These are phyloP conservation scores for Pseudogymnoascus pannorum DNA, from an alignment of 2,329 filamentous ascomycete species.

Conservation along the genomic window DNA sequence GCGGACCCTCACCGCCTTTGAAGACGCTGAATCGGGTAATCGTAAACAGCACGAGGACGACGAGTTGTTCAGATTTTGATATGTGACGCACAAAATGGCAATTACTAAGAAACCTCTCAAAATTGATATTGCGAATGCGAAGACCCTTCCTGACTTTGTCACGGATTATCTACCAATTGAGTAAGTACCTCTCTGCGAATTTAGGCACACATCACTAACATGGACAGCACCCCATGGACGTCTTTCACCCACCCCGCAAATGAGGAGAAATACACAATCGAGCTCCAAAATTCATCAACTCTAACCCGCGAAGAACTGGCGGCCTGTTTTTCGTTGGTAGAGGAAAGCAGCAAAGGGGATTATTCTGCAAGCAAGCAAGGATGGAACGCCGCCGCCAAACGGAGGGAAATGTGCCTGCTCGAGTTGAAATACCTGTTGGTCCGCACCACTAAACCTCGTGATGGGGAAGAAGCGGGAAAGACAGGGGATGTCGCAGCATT, in stretches of 20 bases:
- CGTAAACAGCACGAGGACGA: background rate
- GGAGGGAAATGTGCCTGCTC: conserved; percentile 58
- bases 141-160: conserved; percentile 42
- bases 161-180: conserved; percentile 39
- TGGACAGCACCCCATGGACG: conserved; percentile 16
- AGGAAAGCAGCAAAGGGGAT: conserved; percentile 54
- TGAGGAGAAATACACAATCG: conserved; percentile 35
- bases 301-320: conserved; percentile 40
- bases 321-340: conserved; percentile 47
- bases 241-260: conserved; percentile 47
- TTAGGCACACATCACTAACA: background rate
- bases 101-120: background rate
- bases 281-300: conserved; percentile 34
- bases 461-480: conserved; percentile 13
- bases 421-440: conserved; percentile 65
- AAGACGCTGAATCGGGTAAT: background rate
- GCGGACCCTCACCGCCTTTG: background rate
- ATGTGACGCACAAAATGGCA: background rate
- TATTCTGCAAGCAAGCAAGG: conserved; percentile 56
- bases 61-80: background rate
- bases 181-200: conserved; percentile 30
- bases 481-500: conserved; percentile 41
- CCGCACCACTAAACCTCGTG: conserved; percentile 27
- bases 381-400: conserved; percentile 57
- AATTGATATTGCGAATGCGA: conserved; percentile 43